Evolutionary conservation across 2,329 filamentous ascomycete genomes (phyloP), one percentile per base, ranked within the genome.

Genomic region (Calonectria pauciramosa): DNA sequence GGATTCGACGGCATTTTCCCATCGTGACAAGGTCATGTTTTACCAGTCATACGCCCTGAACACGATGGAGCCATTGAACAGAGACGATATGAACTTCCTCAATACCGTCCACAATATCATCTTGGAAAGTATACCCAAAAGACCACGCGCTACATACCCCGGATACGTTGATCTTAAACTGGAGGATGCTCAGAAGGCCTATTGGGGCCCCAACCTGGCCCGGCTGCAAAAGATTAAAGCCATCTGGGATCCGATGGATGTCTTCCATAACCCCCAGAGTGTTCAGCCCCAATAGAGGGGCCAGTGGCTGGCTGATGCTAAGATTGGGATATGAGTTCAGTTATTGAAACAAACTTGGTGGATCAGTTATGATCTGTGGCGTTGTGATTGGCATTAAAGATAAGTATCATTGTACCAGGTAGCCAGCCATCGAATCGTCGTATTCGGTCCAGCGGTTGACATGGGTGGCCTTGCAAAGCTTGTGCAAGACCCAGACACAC

Each of bases 21-120:
- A 91, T 75, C 86, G 90, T 18, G 88, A 92, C 82, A 89, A 89
- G 72, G 78, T 91, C 52, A 88, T 91, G 83, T 91, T 89, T 81
- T 86, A 89, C 78, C 89, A 91, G 78, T 87, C 86, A 0, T 91
- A 91, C 76, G 88, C 84, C 8, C 26, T 38, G 4, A 66, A 66
- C 44, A 36, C n/a, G 10, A 13, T n/a, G 11, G 18, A 23, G 1
- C n/a, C 26, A 4, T 36, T 67, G 63, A 66, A 3, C 11, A 36
- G 26, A 4, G 7, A 16, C 3, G 41, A 54, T 20, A 36, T 26
- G 9, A 9, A 26, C 4, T 51, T 67, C 13, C 64, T 67, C 14
- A 32, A 67, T 30, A 38, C 18, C 0, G 28, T 67, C 30, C 64
- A 67, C 26, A n/a, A 66, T 2, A 47, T 51, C 7, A 32, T 66